phyloP scores from a whole-genome alignment of 2,329 filamentous ascomycete species.

The Amauroascus verrucosus region DNA sequence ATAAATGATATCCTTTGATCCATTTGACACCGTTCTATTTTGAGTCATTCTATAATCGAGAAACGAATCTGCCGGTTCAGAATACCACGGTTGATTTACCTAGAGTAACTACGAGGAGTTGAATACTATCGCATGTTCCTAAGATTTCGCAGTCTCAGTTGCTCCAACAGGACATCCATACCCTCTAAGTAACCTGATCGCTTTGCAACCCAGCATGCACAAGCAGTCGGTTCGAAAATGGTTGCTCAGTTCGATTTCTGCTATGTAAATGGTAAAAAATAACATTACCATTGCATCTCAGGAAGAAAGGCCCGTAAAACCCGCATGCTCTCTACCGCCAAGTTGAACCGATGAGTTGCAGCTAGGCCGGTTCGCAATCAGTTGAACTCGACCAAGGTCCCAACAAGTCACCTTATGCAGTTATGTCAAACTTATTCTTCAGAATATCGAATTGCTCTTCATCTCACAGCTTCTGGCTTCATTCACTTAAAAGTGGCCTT shows the following conservation, averaged over 20 bases:
- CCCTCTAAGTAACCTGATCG: neutral
- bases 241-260: neutral
- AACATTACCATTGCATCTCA: neutral
- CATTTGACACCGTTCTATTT: neutral
- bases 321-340: no score
- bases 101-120: neutral
- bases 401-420: no score
- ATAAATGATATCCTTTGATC: constrained; percentile 7
- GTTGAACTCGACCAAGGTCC: no score
- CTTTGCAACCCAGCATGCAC: neutral
- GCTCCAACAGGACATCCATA: neutral
- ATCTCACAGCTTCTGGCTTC: no score
- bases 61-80: neutral
- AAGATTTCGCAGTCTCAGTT: neutral
- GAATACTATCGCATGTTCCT: neutral
- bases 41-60: neutral
- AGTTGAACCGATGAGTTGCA: no score
- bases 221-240: neutral
- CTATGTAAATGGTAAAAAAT: neutral
- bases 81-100: neutral
- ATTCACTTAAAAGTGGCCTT: no score
- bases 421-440: no score
- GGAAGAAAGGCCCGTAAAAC: no score
- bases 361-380: no score
- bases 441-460: no score